Evolutionary conservation across 2,329 filamentous ascomycete species (phyloP).

Genomic region (Claviceps citrina): DNA sequence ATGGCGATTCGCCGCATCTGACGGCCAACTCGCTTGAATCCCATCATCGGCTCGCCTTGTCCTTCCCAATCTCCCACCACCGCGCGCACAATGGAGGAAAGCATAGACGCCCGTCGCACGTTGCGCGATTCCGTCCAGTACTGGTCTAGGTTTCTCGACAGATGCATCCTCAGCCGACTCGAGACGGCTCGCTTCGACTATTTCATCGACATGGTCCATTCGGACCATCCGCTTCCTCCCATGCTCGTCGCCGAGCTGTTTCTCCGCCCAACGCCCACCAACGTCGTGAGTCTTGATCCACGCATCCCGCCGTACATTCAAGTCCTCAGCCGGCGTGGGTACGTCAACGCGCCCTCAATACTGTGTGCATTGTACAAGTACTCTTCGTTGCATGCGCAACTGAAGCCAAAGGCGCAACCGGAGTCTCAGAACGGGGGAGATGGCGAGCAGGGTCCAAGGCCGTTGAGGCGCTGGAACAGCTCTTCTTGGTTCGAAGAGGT

Average conservation of each 20-base stretch:
- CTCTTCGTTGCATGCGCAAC: slow-evolving; percentile 32
- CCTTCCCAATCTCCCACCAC: background rate
- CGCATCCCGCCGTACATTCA: slow-evolving; percentile 45
- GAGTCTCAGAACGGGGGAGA: slow-evolving; percentile 3
- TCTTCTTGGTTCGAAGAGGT: slow-evolving; percentile 64
- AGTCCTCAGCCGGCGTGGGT: slow-evolving; percentile 33
- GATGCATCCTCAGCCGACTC: slow-evolving; percentile 36
- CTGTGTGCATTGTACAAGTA: slow-evolving; percentile 41
- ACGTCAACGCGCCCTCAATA: slow-evolving; percentile 39
- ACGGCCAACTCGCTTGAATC: background rate
- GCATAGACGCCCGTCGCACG: slow-evolving; percentile 9
- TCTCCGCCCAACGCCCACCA: slow-evolving; percentile 35
- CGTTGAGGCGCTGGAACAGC: slow-evolving; percentile 32
- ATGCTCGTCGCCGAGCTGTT: slow-evolving; percentile 40
- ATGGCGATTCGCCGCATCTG: slow-evolving; percentile 4
- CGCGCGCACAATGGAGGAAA: slow-evolving; percentile 14
- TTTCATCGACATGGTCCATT: slow-evolving; percentile 33
- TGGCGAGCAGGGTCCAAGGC: slow-evolving; percentile 7
- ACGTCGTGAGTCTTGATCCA: slow-evolving; percentile 39
- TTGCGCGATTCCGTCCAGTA: slow-evolving; percentile 20
- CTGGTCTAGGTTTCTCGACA: slow-evolving; percentile 37
- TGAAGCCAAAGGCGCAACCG: slow-evolving; percentile 2
- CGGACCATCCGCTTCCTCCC: slow-evolving; percentile 36
- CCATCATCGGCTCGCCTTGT: background rate
- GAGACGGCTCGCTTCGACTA: slow-evolving; percentile 37